Conservation (phyloP, 1,284 basidiomycete species). For the Leucoagaricus sp. region DNA sequence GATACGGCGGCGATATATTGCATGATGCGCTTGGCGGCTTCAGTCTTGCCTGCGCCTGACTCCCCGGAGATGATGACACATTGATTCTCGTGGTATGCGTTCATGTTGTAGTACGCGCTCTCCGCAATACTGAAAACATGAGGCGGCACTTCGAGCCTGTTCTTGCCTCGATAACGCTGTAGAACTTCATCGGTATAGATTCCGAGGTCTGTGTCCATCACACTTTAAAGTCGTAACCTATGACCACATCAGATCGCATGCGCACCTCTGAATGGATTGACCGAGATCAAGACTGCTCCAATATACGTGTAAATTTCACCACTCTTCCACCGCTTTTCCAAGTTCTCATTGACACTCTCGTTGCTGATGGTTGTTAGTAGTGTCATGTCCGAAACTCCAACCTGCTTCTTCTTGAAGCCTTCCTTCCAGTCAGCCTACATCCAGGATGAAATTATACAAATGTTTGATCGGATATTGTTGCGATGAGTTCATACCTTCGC, state of each 20-base stretch:
- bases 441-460: background rate
- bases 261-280: constrained; percentile 94
- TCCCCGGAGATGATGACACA: constrained; percentile 99
- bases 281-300: constrained; percentile 95
- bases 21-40: constrained; percentile 99
- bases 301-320: constrained; percentile 99
- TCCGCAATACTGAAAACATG: constrained; percentile 99
- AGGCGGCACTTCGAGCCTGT: constrained; percentile 95
- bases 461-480: background rate
- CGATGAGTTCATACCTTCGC: constrained; percentile 57
- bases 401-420: constrained; percentile 96
- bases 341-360: constrained; percentile 97
- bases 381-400: constrained; percentile 99
- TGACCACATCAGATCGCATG: background rate
- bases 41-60: constrained; percentile 96
- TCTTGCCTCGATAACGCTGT: constrained; percentile 93
- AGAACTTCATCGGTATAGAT: constrained; percentile 94
- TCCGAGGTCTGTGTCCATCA: constrained; percentile 71
- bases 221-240: constrained; percentile 3
- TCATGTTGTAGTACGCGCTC: constrained; percentile 99
- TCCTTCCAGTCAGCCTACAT: constrained; percentile 95
- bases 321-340: constrained; percentile 94
- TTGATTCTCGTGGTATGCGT: constrained; percentile 98
- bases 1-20: constrained; percentile 99
- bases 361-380: constrained; percentile 96